A percentile compares a stretch with the other conserved stretches of the same genome.
Conservation (phyloP, 208 protist species). For the Vickermania spadyakhi region DNA sequence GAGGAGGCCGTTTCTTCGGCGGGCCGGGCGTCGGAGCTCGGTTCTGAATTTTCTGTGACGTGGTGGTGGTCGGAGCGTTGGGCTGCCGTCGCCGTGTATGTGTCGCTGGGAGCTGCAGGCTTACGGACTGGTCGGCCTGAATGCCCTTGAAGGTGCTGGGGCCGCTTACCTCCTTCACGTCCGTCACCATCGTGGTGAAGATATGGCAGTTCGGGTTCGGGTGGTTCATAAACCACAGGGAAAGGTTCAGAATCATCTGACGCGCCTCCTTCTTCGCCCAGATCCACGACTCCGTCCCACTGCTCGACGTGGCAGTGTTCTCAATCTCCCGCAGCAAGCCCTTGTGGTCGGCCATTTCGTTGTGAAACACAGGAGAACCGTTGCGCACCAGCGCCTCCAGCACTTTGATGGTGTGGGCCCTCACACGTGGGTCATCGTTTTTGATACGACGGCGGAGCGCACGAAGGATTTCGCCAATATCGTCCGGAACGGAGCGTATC, state of each 20-base stretch:
- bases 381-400: constrained; percentile 63
- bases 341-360: constrained; percentile 60
- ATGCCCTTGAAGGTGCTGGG: constrained; percentile 69
- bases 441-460: constrained; percentile 65
- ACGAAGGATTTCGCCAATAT: constrained; percentile 55
- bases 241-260: constrained; percentile 68
- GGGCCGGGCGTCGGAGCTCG: neutral
- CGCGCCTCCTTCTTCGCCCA: constrained; percentile 51
- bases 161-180: constrained; percentile 44
- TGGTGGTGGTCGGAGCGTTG: neutral
- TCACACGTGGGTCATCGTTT: constrained; percentile 50
- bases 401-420: constrained; percentile 56
- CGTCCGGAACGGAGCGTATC: constrained; percentile 42
- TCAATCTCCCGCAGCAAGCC: constrained; percentile 72
- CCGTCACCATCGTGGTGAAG: constrained; percentile 50
- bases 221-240: constrained; percentile 76
- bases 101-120: constrained; percentile 10
- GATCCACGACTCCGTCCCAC: constrained; percentile 31
- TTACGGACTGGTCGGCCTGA: constrained; percentile 29
- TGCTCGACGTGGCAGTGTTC: constrained; percentile 38
- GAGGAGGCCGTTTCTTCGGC: constrained; percentile 2
- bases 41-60: neutral
- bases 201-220: constrained; percentile 43
- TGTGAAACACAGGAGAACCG: constrained; percentile 40
- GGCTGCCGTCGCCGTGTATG: neutral